Evolutionary conservation across 2,329 filamentous ascomycete species (phyloP).

Genomic region (Fusarium scirpi): DNA sequence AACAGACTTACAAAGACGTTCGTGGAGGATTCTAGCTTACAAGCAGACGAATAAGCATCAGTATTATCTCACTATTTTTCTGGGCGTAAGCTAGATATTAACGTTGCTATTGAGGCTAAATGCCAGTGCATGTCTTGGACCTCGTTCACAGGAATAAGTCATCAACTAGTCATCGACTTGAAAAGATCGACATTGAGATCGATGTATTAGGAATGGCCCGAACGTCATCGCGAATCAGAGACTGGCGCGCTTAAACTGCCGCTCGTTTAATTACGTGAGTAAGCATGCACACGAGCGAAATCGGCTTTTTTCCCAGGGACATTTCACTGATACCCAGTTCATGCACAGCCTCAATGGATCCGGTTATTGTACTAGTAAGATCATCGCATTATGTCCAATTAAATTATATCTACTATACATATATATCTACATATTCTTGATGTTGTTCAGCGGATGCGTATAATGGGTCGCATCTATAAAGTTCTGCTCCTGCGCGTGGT

Average conservation of each 20-base stretch:
- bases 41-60: background rate
- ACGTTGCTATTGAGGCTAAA: background rate
- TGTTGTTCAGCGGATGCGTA: slow-evolving; percentile 7
- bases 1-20: background rate
- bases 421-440: background rate
- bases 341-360: background rate
- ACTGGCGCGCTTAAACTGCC: background rate
- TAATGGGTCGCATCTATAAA: slow-evolving; percentile 19
- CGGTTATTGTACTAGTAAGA: background rate
- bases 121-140: background rate
- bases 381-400: background rate
- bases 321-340: background rate
- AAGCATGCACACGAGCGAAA: background rate
- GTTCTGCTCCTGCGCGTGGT: slow-evolving; percentile 8
- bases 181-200: background rate
- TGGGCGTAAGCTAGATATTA: background rate
- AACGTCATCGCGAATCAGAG: background rate
- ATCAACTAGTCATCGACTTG: background rate
- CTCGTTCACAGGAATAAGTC: background rate
- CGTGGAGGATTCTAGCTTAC: background rate
- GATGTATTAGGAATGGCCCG: background rate
- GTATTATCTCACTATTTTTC: background rate
- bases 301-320: too few species aligned
- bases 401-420: background rate
- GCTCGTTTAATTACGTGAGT: background rate